These are phyloP conservation scores for Nelumbo lutea DNA, from an alignment of 164 flowering plant species.

Conservation along the genomic window DNA sequence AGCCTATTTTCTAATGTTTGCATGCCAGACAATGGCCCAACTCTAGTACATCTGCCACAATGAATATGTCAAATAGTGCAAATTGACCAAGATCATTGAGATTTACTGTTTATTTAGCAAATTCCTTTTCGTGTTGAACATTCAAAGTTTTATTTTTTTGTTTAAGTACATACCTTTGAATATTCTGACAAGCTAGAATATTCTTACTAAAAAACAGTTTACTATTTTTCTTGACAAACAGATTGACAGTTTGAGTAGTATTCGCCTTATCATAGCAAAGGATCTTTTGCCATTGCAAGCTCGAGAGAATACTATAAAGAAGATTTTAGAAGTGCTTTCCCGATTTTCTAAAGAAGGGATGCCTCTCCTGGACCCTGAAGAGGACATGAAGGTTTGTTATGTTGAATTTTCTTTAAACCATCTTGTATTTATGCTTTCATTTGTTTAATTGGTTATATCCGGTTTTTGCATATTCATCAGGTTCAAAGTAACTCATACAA, in stretches of 20 bases:
- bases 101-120: too few relatives aligned
- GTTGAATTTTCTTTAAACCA: background rate
- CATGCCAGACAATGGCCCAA: too few relatives aligned
- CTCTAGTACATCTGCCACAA: too few relatives aligned
- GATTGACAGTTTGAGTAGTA: slow-evolving; percentile 62
- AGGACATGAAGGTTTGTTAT: slow-evolving; percentile 72
- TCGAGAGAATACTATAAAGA: slow-evolving; percentile 86
- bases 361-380: slow-evolving; percentile 84
- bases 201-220: background rate
- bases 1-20: too few relatives aligned
- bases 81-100: too few relatives aligned
- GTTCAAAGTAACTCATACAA: slow-evolving; percentile 72
- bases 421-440: slow-evolving; percentile 5
- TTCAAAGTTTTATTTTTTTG: background rate
- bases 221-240: slow-evolving; percentile 22
- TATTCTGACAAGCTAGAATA: too few relatives aligned
- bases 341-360: slow-evolving; percentile 69
- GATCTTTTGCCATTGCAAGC: slow-evolving; percentile 85
- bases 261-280: slow-evolving; percentile 58
- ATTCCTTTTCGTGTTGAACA: too few relatives aligned
- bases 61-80: too few relatives aligned
- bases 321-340: slow-evolving; percentile 61
- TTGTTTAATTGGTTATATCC: background rate
- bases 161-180: too few relatives aligned
- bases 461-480: slow-evolving; percentile 32